Evolutionary conservation across 352 stramenopile species (phyloP), one percentile per base, ranked within the genome.

Genomic region (Pythium phragmitis): DNA sequence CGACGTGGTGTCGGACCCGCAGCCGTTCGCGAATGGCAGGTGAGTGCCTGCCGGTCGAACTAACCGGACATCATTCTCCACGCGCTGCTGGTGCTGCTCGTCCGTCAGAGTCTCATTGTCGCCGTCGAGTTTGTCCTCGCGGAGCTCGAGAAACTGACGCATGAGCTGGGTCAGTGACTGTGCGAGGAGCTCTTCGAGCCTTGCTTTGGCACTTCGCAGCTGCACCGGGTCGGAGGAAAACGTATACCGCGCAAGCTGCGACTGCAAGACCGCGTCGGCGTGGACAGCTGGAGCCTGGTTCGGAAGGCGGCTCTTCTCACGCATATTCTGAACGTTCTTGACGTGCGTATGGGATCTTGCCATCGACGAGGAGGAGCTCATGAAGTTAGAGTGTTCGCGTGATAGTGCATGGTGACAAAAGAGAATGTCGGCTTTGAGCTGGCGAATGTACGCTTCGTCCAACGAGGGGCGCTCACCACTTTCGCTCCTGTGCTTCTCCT

Each of bases 291-390:
- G 39, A 17, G 17, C 13, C 13, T 46, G 39, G 39, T 19, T 19
- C 39, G 13, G 39, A 19, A 23, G 70, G 73, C 8, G 58, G 63
- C 48, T 47, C 46, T 12, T 72, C 28, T 88, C 75, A 2, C 80
- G 77, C n/a, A 88, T 80, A n/a, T 57, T 77, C 17, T 82, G 67
- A n/a, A 89, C 52, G 30, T 85, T 80, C 52, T 87, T 88, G 21
- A 88, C 70, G 47, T 88, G 80, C 23, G 73, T 80, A 53, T 76
- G 70, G 6, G 65, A 67, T 17, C 68, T 43, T 30, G 61, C 39
- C 50, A n/a, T 7, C 26, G n/a, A 36, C 14, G 55, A 60, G 1
- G 41, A 42, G 8, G 57, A 37, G 1, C 34, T 13, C 8, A 26
- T 57, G 53, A 50, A 47, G 23, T 21, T 59, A 4, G n/a, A 16